Conservation (phyloP, 768 basidiomycete species). For the Serpula lacrymans region DNA sequence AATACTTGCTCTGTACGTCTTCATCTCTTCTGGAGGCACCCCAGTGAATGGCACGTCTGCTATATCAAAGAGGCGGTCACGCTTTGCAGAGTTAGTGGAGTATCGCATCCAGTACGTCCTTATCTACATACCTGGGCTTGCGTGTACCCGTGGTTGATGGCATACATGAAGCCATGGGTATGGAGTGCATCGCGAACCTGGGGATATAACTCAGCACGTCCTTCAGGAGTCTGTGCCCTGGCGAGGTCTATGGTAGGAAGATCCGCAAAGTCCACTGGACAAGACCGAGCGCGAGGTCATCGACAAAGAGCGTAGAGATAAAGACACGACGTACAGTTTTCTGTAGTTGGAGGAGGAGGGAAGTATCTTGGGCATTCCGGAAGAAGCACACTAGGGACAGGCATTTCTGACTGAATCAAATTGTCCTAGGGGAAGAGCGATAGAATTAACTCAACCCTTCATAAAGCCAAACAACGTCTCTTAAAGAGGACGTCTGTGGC, state of each 20-base stretch:
- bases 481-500: no score
- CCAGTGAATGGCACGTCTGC: constrained; percentile 41
- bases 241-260: constrained; percentile 32
- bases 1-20: constrained; percentile 33
- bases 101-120: not conserved
- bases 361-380: constrained; percentile 30
- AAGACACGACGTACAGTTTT: constrained; percentile 22
- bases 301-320: not conserved
- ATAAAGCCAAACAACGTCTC: no score
- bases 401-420: constrained; percentile 3
- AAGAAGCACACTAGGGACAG: constrained; percentile 16
- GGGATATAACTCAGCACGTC: constrained; percentile 25
- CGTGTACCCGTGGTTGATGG: constrained; percentile 45
- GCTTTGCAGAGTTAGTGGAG: constrained; percentile 22
- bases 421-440: no score
- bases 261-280: constrained; percentile 34
- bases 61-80: constrained; percentile 44
- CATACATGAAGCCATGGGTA: constrained; percentile 42
- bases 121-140: constrained; percentile 38
- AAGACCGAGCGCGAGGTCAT: not conserved
- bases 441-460: no score
- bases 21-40: constrained; percentile 41
- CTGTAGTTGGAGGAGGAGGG: constrained; percentile 24
- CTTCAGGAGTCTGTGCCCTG: constrained; percentile 27
- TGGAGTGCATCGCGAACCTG: constrained; percentile 31